Percentiles rank a stretch among this genome's conserved stretches.
Conservation (phyloP, 495 filamentous ascomycete species). For the Penicillium dipodomyicola region DNA sequence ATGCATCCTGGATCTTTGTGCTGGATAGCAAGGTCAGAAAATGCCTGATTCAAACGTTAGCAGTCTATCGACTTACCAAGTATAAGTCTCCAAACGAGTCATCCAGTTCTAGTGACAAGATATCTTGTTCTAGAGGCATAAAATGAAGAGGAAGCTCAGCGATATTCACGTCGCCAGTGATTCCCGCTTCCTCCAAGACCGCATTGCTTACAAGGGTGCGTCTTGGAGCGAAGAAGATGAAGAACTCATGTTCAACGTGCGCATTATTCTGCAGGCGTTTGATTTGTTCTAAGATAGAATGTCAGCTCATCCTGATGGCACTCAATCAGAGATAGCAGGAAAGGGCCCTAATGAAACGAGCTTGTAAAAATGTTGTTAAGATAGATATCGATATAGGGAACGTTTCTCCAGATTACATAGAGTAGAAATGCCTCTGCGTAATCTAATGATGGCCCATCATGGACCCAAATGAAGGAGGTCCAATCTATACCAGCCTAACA, state of each 20-base stretch:
- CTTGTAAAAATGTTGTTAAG: slow-evolving; percentile 32
- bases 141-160: slow-evolving; percentile 84
- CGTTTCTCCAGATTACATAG: slow-evolving; percentile 61
- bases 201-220: slow-evolving; percentile 89
- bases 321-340: slow-evolving; percentile 35
- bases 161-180: slow-evolving; percentile 88
- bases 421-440: slow-evolving; percentile 55
- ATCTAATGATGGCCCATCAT: slow-evolving; percentile 59
- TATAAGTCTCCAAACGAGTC: slow-evolving; percentile 85
- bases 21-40: slow-evolving; percentile 32
- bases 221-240: slow-evolving; percentile 88
- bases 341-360: slow-evolving; percentile 47
- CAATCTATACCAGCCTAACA: slow-evolving; percentile 1
- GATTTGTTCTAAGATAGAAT: slow-evolving; percentile 71
- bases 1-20: slow-evolving; percentile 88
- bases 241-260: slow-evolving; percentile 89
- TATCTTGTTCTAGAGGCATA: slow-evolving; percentile 84
- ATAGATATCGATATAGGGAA: slow-evolving; percentile 57
- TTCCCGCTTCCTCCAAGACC: slow-evolving; percentile 88
- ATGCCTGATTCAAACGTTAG: not conserved
- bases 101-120: slow-evolving; percentile 87
- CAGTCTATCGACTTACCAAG: slow-evolving; percentile 51
- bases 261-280: slow-evolving; percentile 80
- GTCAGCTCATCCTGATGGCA: slow-evolving; percentile 60
- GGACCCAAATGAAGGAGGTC: not conserved